Percentiles rank a stretch among this genome's conserved stretches.
phyloP scores from a whole-genome alignment of 495 filamentous ascomycete genomes.

The Neurospora africana region DNA sequence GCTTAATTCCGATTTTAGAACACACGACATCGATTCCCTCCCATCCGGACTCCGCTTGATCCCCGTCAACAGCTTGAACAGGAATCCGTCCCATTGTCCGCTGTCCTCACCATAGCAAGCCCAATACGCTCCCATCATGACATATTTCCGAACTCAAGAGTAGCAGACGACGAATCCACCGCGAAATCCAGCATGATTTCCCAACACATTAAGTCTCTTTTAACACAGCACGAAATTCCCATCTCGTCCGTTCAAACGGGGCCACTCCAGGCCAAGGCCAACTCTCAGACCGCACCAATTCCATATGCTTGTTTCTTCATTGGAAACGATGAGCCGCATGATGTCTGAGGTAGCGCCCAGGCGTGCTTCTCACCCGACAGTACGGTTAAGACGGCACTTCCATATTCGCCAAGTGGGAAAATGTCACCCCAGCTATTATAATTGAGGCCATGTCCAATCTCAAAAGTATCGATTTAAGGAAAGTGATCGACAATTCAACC shows the following conservation, averaged over 20 bases:
- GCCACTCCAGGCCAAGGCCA: not conserved
- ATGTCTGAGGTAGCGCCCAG: not conserved
- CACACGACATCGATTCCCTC: not conserved
- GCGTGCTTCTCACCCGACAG: not conserved
- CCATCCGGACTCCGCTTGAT: not conserved
- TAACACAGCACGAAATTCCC: not conserved
- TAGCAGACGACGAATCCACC: not conserved
- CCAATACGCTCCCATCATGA: not conserved
- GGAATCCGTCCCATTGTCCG: not conserved
- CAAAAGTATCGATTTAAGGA: not conserved
- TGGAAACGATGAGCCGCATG: not conserved
- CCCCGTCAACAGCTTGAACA: not conserved
- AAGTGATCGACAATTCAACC: not conserved
- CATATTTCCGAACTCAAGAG: not conserved
- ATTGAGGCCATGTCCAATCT: not conserved
- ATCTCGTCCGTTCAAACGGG: not conserved
- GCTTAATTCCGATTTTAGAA: not conserved
- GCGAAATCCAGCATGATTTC: not conserved
- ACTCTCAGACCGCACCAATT: not conserved
- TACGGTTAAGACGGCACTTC: not conserved
- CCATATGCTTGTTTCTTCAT: not conserved
- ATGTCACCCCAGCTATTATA: not conserved
- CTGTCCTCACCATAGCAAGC: not conserved
- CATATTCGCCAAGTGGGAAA: not conserved
- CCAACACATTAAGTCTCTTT: not conserved